Conservation (phyloP, 2,329 filamentous ascomycete genomes). For the Calonectria ilicicola region DNA sequence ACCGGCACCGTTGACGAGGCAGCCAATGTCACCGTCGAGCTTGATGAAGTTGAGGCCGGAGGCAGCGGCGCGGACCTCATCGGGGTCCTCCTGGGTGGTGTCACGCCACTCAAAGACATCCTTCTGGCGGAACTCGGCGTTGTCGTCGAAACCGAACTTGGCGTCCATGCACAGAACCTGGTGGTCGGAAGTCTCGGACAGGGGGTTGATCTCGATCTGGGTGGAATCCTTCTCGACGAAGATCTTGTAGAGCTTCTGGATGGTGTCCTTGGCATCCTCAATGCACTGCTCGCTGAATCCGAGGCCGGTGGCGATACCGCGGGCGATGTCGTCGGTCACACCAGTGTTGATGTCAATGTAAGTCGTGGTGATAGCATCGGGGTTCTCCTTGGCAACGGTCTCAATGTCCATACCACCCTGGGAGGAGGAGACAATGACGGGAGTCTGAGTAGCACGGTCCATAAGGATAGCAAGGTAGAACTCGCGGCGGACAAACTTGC, state of each 20-base stretch:
- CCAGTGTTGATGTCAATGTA: conserved; percentile 93
- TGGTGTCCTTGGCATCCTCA: conserved; percentile 93
- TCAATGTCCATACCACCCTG: conserved; percentile 99
- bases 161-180: conserved; percentile 99
- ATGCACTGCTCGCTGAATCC: conserved; percentile 99
- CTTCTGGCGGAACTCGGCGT: conserved; percentile 98
- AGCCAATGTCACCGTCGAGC: conserved; percentile 98
- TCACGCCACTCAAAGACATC: conserved; percentile 96
- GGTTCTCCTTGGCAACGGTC: conserved; percentile 96
- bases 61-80: conserved; percentile 97
- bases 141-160: conserved; percentile 99
- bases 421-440: conserved; percentile 96
- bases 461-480: conserved; percentile 99
- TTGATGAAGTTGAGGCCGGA: conserved; percentile 99
- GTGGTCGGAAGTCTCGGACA: conserved; percentile 98
- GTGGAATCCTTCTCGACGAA: conserved; percentile 99
- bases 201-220: conserved; percentile 99
- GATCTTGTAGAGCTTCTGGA: conserved; percentile 99
- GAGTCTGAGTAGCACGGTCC: conserved; percentile 91
- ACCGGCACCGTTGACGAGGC: conserved; percentile 98
- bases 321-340: conserved; percentile 95
- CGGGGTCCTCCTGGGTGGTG: conserved; percentile 93
- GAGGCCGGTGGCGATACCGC: conserved; percentile 88
- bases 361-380: conserved; percentile 94
- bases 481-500: conserved; percentile 98